A percentile compares a stretch with the other conserved stretches of the same genome.
Evolutionary conservation across 345 rosid species (phyloP).

Genomic region (Populus nigra): DNA sequence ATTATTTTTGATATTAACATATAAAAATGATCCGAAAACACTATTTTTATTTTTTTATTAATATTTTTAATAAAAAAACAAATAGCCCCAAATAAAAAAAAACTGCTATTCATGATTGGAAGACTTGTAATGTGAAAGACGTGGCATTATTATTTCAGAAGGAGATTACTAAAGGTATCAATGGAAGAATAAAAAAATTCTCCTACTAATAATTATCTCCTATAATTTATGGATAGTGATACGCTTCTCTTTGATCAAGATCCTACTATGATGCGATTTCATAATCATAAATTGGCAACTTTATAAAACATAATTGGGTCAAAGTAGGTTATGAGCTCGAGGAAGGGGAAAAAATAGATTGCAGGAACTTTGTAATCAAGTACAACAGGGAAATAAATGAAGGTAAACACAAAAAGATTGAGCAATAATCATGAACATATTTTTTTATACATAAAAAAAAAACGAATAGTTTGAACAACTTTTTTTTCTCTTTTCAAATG

Average conservation of each 20-base stretch:
- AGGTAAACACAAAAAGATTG: not conserved
- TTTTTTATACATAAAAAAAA: not conserved
- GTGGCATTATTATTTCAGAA: no score
- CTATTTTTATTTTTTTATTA: no score
- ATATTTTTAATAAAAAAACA: no score
- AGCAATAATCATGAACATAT: not conserved
- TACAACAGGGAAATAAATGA: not conserved
- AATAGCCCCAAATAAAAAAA: not conserved
- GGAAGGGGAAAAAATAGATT: conserved; percentile 3
- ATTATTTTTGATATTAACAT: no score
- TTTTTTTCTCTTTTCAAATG: not conserved
- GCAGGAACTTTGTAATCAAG: conserved; percentile 12
- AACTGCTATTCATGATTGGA: not conserved
- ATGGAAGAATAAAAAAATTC: not conserved
- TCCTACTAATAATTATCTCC: not conserved
- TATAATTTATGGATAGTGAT: not conserved
- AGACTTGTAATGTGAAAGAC: not conserved
- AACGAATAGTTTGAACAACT: not conserved
- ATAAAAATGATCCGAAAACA: no score
- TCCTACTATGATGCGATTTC: not conserved
- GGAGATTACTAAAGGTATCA: not conserved
- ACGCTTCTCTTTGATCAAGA: conserved; percentile 3
- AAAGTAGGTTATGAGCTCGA: conserved; percentile 38
- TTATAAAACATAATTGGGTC: conserved; percentile 25
- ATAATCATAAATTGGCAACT: conserved; percentile 9